Evolutionary conservation across 2,329 filamentous ascomycete genomes (phyloP).

Genomic region (Fusarium sp.): DNA sequence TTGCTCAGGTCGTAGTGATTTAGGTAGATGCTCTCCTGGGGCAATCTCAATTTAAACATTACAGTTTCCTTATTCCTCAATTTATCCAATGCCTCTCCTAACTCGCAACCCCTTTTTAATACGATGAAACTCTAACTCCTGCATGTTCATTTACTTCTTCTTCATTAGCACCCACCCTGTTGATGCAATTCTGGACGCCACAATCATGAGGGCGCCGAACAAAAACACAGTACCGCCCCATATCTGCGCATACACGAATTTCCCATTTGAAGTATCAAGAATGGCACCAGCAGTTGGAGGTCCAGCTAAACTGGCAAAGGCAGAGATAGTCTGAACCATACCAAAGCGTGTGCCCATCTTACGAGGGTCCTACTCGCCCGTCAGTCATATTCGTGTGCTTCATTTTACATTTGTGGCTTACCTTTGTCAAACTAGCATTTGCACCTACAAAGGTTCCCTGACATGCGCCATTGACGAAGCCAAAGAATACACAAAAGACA

Average conservation of each 20-base stretch:
- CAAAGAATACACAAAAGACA: constrained; percentile 50
- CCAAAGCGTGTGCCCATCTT: constrained; percentile 60
- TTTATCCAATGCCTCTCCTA: background rate
- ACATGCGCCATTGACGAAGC: constrained; percentile 47
- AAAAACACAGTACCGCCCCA: constrained; percentile 61
- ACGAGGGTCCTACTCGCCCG: constrained; percentile 48
- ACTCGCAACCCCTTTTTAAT: background rate
- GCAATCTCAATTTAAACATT: constrained; percentile 31
- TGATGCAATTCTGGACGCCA: constrained; percentile 52
- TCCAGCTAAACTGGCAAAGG: constrained; percentile 59
- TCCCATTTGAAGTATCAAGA: constrained; percentile 43
- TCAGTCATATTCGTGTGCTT: too few relatives aligned
- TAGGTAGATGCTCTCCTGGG: background rate
- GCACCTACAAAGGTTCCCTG: constrained; percentile 54
- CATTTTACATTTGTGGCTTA: too few relatives aligned
- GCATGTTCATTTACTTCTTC: constrained; percentile 41
- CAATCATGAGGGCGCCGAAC: constrained; percentile 51
- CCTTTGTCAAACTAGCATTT: constrained; percentile 55
- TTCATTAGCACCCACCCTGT: constrained; percentile 56
- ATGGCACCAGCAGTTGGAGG: constrained; percentile 55
- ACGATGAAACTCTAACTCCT: background rate
- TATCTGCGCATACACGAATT: constrained; percentile 60
- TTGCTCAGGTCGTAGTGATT: constrained; percentile 22
- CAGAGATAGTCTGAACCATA: constrained; percentile 58
- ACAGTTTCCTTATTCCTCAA: constrained; percentile 7